These are phyloP conservation scores for Halteria grandinella DNA, from an alignment of 73 alveolate species.

Conservation along the genomic window DNA sequence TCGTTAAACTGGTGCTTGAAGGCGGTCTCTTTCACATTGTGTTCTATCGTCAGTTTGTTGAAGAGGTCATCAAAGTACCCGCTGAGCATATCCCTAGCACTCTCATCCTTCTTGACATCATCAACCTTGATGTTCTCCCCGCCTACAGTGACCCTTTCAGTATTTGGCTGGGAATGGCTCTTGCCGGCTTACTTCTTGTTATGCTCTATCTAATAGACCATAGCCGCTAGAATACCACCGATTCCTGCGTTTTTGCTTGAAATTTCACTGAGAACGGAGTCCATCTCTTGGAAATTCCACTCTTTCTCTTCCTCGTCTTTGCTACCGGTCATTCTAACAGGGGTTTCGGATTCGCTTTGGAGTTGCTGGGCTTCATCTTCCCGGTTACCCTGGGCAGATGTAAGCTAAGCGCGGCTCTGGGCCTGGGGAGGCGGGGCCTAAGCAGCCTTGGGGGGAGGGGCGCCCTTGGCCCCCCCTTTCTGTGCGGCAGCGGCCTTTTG, in stretches of 20 bases:
- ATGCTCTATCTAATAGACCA: constrained; percentile 32
- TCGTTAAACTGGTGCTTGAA: constrained; percentile 9
- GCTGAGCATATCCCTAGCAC: background rate
- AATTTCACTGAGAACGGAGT: constrained; percentile 18
- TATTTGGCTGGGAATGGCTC: background rate
- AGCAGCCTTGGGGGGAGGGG: background rate
- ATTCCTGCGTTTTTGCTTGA: constrained; percentile 1
- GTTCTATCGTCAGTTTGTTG: constrained; percentile 16
- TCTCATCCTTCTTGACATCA: background rate
- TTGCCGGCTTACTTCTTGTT: background rate
- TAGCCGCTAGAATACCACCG: constrained; percentile 37
- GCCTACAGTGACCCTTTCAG: background rate
- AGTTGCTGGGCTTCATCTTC: too few relatives aligned
- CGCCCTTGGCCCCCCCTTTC: constrained; percentile 17
- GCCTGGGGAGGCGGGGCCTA: background rate
- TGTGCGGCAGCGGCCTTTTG: constrained; percentile 8
- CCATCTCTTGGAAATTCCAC: constrained; percentile 10
- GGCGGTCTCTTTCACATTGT: constrained; percentile 1
- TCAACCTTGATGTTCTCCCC: background rate
- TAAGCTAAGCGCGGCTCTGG: background rate
- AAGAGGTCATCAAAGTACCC: constrained; percentile 13
- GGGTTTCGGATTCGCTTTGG: too few relatives aligned
- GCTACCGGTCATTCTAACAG: background rate
- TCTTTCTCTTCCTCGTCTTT: constrained; percentile 44
- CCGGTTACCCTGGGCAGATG: background rate